Conservation (phyloP, 2,329 filamentous ascomycete species). For the Malbranchea zuffiana region DNA sequence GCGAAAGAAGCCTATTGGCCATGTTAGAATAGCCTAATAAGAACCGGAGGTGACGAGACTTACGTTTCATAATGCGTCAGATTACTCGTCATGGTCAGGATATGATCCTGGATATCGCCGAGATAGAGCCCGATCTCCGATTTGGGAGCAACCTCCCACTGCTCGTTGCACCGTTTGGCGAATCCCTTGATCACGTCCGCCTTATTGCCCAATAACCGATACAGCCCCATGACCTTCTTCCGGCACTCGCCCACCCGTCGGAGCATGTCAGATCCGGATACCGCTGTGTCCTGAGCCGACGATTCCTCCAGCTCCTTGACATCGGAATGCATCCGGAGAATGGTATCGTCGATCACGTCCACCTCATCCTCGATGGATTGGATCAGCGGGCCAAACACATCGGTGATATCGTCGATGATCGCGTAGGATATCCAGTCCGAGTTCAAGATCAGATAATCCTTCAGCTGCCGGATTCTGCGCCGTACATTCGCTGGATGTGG, state of each 20-base stretch:
- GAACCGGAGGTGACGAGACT: constrained; percentile 23
- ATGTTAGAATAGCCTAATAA: constrained; percentile 13
- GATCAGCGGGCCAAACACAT: constrained; percentile 87
- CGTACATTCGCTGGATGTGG: constrained; percentile 95
- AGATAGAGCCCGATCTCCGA: constrained; percentile 96
- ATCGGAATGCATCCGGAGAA: constrained; percentile 67
- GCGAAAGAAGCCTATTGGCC: constrained; percentile 60
- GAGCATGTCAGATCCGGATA: constrained; percentile 66
- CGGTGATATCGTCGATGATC: constrained; percentile 95
- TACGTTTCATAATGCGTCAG: constrained; percentile 93
- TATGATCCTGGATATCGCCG: constrained; percentile 97
- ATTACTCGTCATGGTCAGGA: constrained; percentile 97
- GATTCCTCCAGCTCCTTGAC: constrained; percentile 23
- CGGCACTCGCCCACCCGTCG: constrained; percentile 84
- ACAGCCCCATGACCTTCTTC: constrained; percentile 95
- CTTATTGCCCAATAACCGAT: constrained; percentile 87
- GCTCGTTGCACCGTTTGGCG: constrained; percentile 94
- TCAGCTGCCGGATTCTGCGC: constrained; percentile 80
- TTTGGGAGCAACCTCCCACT: constrained; percentile 89
- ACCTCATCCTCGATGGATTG: constrained; percentile 91
- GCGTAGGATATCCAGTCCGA: constrained; percentile 98
- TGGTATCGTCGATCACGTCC: constrained; percentile 89
- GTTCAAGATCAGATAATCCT: constrained; percentile 83
- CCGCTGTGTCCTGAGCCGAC: constrained; percentile 29
- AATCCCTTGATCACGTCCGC: constrained; percentile 99